A percentile compares a stretch with the other conserved stretches of the same genome.
These are phyloP conservation scores for Catharanthus roseus DNA, from an alignment of 257 asterid species.

Conservation along the genomic window DNA sequence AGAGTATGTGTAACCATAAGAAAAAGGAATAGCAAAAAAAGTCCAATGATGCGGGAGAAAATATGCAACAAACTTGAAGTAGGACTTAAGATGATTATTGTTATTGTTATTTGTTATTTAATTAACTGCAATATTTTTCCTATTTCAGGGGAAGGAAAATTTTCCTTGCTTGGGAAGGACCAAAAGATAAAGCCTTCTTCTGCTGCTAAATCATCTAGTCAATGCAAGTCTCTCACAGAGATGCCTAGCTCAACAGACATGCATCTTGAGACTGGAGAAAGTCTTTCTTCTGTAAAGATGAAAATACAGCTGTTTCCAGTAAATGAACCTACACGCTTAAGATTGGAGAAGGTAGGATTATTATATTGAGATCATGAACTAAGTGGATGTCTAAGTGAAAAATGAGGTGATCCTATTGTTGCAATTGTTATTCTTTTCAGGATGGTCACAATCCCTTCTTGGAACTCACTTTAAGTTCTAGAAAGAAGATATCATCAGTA, in stretches of 20 bases:
- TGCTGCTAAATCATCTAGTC: slow-evolving; percentile 12
- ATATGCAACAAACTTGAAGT: background rate
- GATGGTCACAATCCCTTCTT: slow-evolving; percentile 81
- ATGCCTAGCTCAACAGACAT: slow-evolving; percentile 17
- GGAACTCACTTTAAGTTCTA: slow-evolving; percentile 69
- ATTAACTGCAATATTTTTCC: too few species aligned
- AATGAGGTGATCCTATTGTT: background rate
- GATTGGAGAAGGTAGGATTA: slow-evolving; percentile 60
- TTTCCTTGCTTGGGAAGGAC: background rate
- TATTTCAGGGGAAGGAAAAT: slow-evolving; percentile 9
- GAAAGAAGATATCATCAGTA: slow-evolving; percentile 79
- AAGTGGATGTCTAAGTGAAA: background rate
- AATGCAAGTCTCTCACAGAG: slow-evolving; percentile 23
- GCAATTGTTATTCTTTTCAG: slow-evolving; percentile 34
- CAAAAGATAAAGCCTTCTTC: slow-evolving; percentile 4
- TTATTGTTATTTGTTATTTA: background rate
- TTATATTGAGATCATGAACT: background rate
- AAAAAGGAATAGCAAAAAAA: background rate
- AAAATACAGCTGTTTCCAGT: slow-evolving; percentile 87
- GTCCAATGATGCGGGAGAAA: background rate
- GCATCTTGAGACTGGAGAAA: slow-evolving; percentile 30
- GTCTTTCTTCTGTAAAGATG: slow-evolving; percentile 50
- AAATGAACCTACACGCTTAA: slow-evolving; percentile 42
- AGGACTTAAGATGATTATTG: background rate
- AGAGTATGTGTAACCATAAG: background rate